Base-by-base conservation (phyloP, 2,329 filamentous ascomycete genomes). In the Teratosphaeriaceae sp. region DNA sequence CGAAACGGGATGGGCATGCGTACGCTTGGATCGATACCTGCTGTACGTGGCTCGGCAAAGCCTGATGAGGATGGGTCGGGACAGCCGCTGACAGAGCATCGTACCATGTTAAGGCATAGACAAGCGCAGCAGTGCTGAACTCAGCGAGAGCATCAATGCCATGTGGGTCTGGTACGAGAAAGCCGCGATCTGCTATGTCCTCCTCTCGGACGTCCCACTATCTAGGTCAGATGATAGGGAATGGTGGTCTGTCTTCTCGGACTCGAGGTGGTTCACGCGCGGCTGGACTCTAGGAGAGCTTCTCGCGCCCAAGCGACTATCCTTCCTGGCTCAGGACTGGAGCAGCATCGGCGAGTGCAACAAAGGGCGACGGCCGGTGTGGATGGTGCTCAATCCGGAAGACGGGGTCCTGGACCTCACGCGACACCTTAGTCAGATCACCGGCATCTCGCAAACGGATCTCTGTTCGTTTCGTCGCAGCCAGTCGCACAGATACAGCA, bases 121-220 rank as follows among this genome's bases (percentile, higher is more conserved):
- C 21, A 50, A 48, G 13, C 24, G 31, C 7, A 52, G 43, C 29
- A 48, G 43, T 27, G 42, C 47, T 8, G 51, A 54, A 27, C 23
- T 54, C 11, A 31, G 35, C 5, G 48, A 51, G 24, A 13, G 8
- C 8, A 72, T 33, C 41, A 49, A 40, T 19, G 46, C 44, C 11
- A 54, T 55, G 52, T 52, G 42, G 20, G 22, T 30, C 12, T 56
- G 51, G 49, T 56, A 56, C 41, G 21, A 42, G 24, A 20, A 36
- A 12, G 37, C 47, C 2, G 24, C 22, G 5, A 34, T 48, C 5
- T 53, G 48, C 29, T 47, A 42, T 29, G 42, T 44, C 3, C 49
- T 49, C 21, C 39, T 54, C 9, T 16, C 37, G 5, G 51, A 53
- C 33, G 35, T 51, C 20, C 5, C 13, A 8, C 8, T 6, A 8